Base-by-base conservation (phyloP, 441 rosid species). In the Adansonia rubrostipa region DNA sequence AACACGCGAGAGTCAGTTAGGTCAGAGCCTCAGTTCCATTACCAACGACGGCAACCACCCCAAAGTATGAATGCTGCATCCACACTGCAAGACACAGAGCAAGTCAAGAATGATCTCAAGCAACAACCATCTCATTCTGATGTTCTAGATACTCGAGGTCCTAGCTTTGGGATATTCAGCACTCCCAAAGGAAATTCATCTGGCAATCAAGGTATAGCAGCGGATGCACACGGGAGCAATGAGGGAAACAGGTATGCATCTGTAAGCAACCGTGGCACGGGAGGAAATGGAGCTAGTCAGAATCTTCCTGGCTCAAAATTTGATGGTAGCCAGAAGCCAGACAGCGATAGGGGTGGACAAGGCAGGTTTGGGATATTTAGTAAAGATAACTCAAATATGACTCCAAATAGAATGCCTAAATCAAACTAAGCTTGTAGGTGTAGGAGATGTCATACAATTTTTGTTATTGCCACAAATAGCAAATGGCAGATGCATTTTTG, bases 111-210 rank as follows among this genome's bases (percentile, higher is more conserved):
- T 68, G 60, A 80, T 83, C 58, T 36, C 22, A 79, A 80, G 67
- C 88, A 76, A 14, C 42, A 36, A 36, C 42, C 42, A 36, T 36
- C 42, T 36, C 42, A 36, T 5, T 36, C 42, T 36, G 42, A 36
- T 36, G 42, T 36, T 36, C 42, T 36, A 36, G 42, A 36, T 36
- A 36, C 42, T 36, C 42, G 0, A 36, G 56, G 81, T 19, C 79
- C 85, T 51, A 73, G 92, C 82, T 92, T 80, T 82, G 97, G 97
- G 58, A 82, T 85, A 53, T 90, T 92, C 81, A 90, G 94, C 79
- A 78, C 81, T 73, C 67, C 84, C 9, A 84, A 76, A 44, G 71
- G 81, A 33, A 85, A 78, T 78, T 24, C 66, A 44, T 77, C 82
- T 24, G 65, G 71, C 6, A 81, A 79, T 50, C 81, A 74, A 5